These are phyloP conservation scores for Pouteria glomerata DNA, from an alignment of 148 eudicot species.

Conservation along the genomic window DNA sequence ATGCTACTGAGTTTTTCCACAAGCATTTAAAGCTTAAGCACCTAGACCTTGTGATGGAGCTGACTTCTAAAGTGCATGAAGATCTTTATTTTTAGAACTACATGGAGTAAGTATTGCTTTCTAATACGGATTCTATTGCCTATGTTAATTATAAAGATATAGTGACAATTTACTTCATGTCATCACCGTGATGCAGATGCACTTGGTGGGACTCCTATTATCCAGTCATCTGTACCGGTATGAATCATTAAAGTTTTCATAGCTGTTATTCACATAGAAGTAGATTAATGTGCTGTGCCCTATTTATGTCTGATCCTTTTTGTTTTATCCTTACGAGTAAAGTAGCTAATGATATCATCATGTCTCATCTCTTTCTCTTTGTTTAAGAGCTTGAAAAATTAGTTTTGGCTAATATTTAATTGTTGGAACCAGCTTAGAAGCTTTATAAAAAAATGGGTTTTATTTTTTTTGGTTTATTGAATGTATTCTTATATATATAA, in stretches of 20 bases:
- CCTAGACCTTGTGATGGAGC: slow-evolving; percentile 71
- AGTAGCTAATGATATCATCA: too few species aligned
- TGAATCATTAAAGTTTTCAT: slow-evolving; percentile 7
- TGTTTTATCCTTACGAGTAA: too few species aligned
- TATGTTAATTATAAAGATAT: not conserved
- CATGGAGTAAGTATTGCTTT: slow-evolving; percentile 59
- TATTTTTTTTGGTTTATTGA: too few species aligned
- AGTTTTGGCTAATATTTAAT: too few species aligned
- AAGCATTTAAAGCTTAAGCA: slow-evolving; percentile 95
- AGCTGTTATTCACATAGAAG: too few species aligned
- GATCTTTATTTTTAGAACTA: slow-evolving; percentile 95
- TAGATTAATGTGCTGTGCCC: too few species aligned
- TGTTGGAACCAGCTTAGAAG: too few species aligned
- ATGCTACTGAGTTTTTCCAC: slow-evolving; percentile 96
- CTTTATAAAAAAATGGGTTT: too few species aligned
- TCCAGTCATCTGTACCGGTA: slow-evolving; percentile 84
- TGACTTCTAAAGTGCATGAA: slow-evolving; percentile 88
- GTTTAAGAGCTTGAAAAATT: too few species aligned
- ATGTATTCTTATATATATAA: too few species aligned
- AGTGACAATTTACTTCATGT: slow-evolving; percentile 7
- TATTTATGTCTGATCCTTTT: too few species aligned
- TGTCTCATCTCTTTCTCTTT: too few species aligned
- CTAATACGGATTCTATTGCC: not conserved
- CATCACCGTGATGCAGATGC: slow-evolving; percentile 80
- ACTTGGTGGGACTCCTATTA: slow-evolving; percentile 91